phyloP scores from a whole-genome alignment of 1,284 basidiomycete species.

The Melampsora americana region DNA sequence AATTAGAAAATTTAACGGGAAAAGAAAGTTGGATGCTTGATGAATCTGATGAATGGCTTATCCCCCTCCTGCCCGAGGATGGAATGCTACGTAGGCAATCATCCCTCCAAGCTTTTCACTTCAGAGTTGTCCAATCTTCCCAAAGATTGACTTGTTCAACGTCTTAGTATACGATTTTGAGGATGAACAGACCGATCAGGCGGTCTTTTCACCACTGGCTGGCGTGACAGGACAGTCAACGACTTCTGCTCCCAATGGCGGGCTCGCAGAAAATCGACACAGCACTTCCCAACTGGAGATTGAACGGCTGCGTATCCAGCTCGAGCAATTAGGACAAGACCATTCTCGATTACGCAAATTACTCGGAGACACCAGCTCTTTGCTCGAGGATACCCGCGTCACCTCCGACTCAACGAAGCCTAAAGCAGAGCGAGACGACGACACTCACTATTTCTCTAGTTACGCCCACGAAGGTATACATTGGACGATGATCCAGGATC shows the following conservation, averaged over 20 bases:
- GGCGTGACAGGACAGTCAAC: background rate
- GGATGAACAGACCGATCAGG: background rate
- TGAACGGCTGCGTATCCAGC: background rate
- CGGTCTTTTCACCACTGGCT: background rate
- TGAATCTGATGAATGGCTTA: slow-evolving; percentile 30
- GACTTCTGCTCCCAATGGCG: background rate
- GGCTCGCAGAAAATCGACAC: background rate
- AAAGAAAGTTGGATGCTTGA: slow-evolving; percentile 5
- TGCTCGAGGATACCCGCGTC: background rate
- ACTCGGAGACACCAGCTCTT: background rate
- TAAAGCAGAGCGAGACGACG: slow-evolving; percentile 2
- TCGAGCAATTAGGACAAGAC: background rate
- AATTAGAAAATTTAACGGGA: slow-evolving; percentile 10
- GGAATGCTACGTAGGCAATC: slow-evolving; percentile 31
- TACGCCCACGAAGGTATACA: slow-evolving; percentile 2
- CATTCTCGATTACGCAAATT: background rate
- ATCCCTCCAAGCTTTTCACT: background rate
- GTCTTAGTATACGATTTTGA: slow-evolving; percentile 2
- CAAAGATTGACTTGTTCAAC: background rate
- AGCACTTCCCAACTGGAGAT: background rate
- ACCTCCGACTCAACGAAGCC: background rate
- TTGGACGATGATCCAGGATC: background rate
- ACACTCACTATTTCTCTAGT: background rate
- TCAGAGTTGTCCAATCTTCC: background rate
- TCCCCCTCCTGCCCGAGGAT: slow-evolving; percentile 20